phyloP scores from a whole-genome alignment of 2,329 filamentous ascomycete genomes.

The Fusarium camptoceras region DNA sequence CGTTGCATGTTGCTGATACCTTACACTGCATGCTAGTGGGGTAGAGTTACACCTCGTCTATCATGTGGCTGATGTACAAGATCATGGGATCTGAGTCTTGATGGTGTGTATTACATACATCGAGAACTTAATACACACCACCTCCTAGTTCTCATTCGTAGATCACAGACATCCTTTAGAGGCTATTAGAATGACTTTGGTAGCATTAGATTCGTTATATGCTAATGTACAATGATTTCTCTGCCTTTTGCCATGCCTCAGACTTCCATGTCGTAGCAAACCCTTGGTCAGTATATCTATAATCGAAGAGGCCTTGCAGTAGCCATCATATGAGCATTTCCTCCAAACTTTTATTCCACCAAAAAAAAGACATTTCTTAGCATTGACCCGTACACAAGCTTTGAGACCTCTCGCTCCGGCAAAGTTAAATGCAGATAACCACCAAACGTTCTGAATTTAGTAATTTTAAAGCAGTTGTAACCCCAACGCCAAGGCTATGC shows the following conservation, averaged over 20 bases:
- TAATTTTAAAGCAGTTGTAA: slow-evolving; percentile 28
- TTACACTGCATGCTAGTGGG: slow-evolving; percentile 38
- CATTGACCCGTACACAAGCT: slow-evolving; percentile 34
- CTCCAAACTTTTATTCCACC: slow-evolving; percentile 29
- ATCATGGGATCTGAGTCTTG: slow-evolving; percentile 32
- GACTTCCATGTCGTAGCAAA: slow-evolving; percentile 1
- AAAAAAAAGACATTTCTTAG: slow-evolving; percentile 27
- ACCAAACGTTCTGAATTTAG: slow-evolving; percentile 24
- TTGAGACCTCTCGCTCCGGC: slow-evolving; percentile 11
- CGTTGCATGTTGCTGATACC: slow-evolving; percentile 29
- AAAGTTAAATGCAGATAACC: slow-evolving; percentile 39
- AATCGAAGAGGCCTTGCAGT: slow-evolving; percentile 12
- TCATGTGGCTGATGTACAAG: slow-evolving; percentile 36
- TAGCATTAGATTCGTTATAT: slow-evolving; percentile 43
- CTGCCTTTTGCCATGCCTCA: neutral
- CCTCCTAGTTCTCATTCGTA: neutral
- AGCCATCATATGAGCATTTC: slow-evolving; percentile 18
- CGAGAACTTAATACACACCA: neutral
- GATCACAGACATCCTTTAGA: neutral
- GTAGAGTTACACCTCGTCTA: slow-evolving; percentile 26
- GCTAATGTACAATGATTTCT: slow-evolving; percentile 41
- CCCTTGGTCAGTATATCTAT: slow-evolving; percentile 18
- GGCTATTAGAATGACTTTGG: slow-evolving; percentile 11
- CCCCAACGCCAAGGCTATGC: slow-evolving; percentile 47
- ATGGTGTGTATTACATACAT: slow-evolving; percentile 1